Evolutionary conservation across 1,284 basidiomycete species (phyloP).

Genomic region (Cryptococcus sp.): DNA sequence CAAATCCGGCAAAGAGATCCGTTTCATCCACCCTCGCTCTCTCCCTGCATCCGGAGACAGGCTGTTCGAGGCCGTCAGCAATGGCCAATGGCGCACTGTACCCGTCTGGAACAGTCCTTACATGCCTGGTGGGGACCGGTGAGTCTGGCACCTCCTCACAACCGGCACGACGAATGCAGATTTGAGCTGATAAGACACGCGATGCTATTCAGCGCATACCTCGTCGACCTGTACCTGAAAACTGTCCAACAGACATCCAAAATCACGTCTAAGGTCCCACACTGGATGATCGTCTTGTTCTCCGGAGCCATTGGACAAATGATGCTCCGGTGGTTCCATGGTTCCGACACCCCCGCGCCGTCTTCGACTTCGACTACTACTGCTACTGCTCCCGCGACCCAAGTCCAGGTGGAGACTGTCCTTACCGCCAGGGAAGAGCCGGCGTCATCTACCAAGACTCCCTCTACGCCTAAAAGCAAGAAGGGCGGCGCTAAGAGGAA

Average conservation of each 20-base stretch:
- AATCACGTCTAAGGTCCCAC: constrained; percentile 29
- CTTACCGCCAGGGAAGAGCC: too few species aligned
- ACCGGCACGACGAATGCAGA: too few species aligned
- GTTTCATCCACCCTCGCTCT: constrained; percentile 33
- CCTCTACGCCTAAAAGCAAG: too few species aligned
- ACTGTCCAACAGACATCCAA: constrained; percentile 15
- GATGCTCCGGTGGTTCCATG: constrained; percentile 31
- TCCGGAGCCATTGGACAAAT: constrained; percentile 30
- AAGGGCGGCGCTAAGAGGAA: too few species aligned
- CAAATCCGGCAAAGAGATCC: constrained; percentile 30
- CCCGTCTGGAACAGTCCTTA: constrained; percentile 32
- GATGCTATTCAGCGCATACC: constrained; percentile 21
- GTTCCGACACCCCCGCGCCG: background rate
- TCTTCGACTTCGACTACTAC: too few species aligned
- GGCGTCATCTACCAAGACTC: too few species aligned
- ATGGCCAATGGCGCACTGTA: constrained; percentile 30
- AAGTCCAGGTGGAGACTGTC: too few species aligned
- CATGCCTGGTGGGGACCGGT: constrained; percentile 36
- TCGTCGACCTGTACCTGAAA: constrained; percentile 26
- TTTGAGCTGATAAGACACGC: too few species aligned
- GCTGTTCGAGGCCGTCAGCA: constrained; percentile 28
- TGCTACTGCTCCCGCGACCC: too few species aligned
- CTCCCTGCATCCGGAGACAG: constrained; percentile 29
- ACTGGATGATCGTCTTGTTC: constrained; percentile 32
- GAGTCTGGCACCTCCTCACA: constrained; percentile 12